Evolutionary conservation across 768 basidiomycete species (phyloP).

Genomic region (Suillus subluteus): DNA sequence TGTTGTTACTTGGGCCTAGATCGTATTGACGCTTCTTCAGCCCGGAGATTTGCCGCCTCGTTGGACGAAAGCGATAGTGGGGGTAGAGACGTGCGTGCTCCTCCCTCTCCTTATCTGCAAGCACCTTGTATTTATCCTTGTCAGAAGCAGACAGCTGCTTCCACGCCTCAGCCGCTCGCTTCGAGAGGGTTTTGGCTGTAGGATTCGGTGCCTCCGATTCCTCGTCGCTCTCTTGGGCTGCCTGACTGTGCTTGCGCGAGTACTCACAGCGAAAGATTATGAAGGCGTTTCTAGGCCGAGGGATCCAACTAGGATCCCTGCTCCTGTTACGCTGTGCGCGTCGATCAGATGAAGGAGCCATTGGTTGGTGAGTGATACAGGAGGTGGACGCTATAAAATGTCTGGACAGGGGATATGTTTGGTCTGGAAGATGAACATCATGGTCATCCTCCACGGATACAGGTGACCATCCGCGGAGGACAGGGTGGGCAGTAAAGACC

Average conservation of each 20-base stretch:
- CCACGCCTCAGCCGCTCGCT: conserved; percentile 81
- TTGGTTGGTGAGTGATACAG: conserved; percentile 11
- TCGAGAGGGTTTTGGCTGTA: conserved; percentile 65
- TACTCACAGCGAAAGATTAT: conserved; percentile 76
- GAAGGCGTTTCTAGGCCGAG: conserved; percentile 71
- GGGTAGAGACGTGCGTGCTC: conserved; percentile 63
- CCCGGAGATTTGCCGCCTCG: conserved; percentile 39
- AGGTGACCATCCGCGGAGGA: conserved; percentile 33
- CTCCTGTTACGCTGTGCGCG: conserved; percentile 43
- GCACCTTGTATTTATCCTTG: conserved; percentile 50
- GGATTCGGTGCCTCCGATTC: conserved; percentile 19
- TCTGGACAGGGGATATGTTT: conserved; percentile 15
- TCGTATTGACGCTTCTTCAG: conserved; percentile 23
- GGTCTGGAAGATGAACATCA: conserved; percentile 28
- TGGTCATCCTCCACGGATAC: conserved; percentile 29
- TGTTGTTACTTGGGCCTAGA: conserved; percentile 21
- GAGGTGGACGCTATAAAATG: conserved; percentile 8
- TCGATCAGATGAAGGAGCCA: conserved; percentile 43
- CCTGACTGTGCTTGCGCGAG: conserved; percentile 48
- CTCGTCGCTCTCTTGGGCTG: conserved; percentile 38
- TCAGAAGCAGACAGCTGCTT: conserved; percentile 52
- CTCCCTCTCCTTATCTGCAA: conserved; percentile 59
- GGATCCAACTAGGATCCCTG: conserved; percentile 60
- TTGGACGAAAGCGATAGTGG: conserved; percentile 65
- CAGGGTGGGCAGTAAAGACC: conserved; percentile 21